Evolutionary conservation across 2,329 filamentous ascomycete genomes (phyloP).

Genomic region (Hymenoscyphus fructigenus): DNA sequence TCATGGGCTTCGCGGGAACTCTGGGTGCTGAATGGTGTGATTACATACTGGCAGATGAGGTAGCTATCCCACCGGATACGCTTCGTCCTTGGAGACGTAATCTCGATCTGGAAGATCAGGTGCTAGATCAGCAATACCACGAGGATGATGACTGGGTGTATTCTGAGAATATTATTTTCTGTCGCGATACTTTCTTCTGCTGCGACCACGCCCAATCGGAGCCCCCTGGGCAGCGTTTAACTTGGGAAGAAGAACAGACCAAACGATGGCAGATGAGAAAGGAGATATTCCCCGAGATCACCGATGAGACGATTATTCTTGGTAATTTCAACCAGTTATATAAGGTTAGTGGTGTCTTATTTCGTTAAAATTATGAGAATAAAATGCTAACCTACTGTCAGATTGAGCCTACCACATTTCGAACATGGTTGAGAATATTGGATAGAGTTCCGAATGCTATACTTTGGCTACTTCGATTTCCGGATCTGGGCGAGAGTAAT

Average conservation of each 20-base stretch:
- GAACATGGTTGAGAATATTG: conserved; percentile 91
- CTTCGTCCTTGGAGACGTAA: conserved; percentile 78
- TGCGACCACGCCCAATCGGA: conserved; percentile 92
- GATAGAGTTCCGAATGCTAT: conserved; percentile 81
- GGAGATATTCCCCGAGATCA: conserved; percentile 79
- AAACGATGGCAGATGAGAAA: conserved; percentile 91
- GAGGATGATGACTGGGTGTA: conserved; percentile 85
- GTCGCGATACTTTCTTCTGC: conserved; percentile 94
- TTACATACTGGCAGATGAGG: conserved; percentile 88
- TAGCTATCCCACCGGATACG: conserved; percentile 79
- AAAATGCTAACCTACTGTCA: conserved; percentile 39
- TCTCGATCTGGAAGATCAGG: conserved; percentile 68
- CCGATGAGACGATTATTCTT: conserved; percentile 83
- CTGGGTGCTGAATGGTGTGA: conserved; percentile 98
- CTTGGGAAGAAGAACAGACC: conserved; percentile 81
- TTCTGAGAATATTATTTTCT: conserved; percentile 94
- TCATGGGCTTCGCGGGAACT: conserved; percentile 98
- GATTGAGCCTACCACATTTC: conserved; percentile 97
- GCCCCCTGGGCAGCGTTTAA: conserved; percentile 66
- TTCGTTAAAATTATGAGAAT: not conserved
- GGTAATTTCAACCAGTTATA: conserved; percentile 99
- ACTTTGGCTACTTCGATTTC: conserved; percentile 95
- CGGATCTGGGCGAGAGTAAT: conserved; percentile 86
- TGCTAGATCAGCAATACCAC: conserved; percentile 58
- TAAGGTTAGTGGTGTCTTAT: conserved; percentile 62